A percentile compares a stretch with the other conserved stretches of the same genome.
Evolutionary conservation across 345 rosid species (phyloP).

Genomic region (Toxicodendron radicans): DNA sequence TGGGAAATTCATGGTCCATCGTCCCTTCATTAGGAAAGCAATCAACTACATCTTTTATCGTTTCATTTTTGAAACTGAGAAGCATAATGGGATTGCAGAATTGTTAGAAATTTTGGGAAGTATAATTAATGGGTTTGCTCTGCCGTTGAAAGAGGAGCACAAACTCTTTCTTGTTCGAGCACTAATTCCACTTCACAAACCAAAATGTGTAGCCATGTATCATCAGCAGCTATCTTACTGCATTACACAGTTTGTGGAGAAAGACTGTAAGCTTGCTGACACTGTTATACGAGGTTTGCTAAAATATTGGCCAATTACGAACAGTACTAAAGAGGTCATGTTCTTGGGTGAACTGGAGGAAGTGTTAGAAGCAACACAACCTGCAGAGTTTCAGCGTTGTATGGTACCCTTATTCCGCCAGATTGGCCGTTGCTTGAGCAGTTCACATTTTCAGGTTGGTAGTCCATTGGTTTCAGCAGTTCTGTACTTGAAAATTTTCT

Average conservation of each 20-base stretch:
- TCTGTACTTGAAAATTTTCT: constrained; percentile 9
- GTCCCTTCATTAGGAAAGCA: constrained; percentile 80
- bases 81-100: constrained; percentile 83
- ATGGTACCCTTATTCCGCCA: constrained; percentile 79
- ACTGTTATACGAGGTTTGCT: constrained; percentile 75
- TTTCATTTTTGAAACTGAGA: constrained; percentile 82
- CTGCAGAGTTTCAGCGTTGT: constrained; percentile 83
- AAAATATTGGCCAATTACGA: constrained; percentile 85
- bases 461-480: background rate
- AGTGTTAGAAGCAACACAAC: constrained; percentile 87
- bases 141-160: constrained; percentile 87
- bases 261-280: constrained; percentile 84
- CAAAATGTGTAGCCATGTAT: constrained; percentile 70
- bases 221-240: constrained; percentile 83
- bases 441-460: constrained; percentile 85
- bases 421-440: constrained; percentile 71
- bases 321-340: constrained; percentile 90
- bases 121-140: constrained; percentile 85
- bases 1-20: constrained; percentile 91
- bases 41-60: constrained; percentile 78
- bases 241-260: constrained; percentile 85
- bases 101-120: constrained; percentile 83
- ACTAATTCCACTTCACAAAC: constrained; percentile 81
- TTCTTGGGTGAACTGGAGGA: constrained; percentile 84
- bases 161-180: constrained; percentile 88